These are phyloP conservation scores for Candida sanyaensis DNA, from an alignment of 1,139 yeast species.

Conservation along the genomic window DNA sequence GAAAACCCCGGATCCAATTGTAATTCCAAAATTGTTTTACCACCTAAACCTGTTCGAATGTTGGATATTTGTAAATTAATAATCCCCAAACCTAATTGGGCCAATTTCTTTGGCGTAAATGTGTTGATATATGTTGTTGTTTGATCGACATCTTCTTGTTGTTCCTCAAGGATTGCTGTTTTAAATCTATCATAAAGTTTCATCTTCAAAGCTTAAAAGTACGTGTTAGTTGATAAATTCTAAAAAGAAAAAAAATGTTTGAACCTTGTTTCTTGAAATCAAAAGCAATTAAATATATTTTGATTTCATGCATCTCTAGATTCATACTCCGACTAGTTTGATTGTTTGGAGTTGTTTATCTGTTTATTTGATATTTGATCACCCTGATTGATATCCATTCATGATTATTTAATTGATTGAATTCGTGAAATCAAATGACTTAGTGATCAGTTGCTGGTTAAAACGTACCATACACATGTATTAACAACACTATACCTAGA, in stretches of 20 bases:
- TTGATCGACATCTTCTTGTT: constrained; percentile 56
- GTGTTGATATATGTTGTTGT: constrained; percentile 51
- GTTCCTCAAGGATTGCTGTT: constrained; percentile 57
- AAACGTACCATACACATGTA: background rate
- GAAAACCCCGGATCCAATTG: constrained; percentile 58
- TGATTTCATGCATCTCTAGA: constrained; percentile 14
- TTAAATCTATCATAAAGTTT: constrained; percentile 14
- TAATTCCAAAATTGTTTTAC: constrained; percentile 69
- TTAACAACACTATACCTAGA: background rate
- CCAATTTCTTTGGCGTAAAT: constrained; percentile 65
- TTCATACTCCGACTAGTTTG: constrained; percentile 1
- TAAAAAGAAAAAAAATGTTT: constrained; percentile 4
- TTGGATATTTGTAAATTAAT: constrained; percentile 61
- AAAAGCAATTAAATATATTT: background rate
- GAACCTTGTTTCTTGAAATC: constrained; percentile 15
- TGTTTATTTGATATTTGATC: constrained; percentile 17
- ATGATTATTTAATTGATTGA: background rate
- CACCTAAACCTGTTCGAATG: constrained; percentile 78
- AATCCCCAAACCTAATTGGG: constrained; percentile 73
- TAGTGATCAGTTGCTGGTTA: constrained; percentile 7
- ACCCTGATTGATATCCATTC: constrained; percentile 12
- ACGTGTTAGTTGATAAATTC: background rate
- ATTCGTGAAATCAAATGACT: constrained; percentile 8
- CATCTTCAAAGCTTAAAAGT: constrained; percentile 12
- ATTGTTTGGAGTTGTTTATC: background rate